Percentiles rank a stretch among this genome's conserved stretches.
Conservation (phyloP, 2,329 filamentous ascomycete species). For the Sporothrix curviconia region DNA sequence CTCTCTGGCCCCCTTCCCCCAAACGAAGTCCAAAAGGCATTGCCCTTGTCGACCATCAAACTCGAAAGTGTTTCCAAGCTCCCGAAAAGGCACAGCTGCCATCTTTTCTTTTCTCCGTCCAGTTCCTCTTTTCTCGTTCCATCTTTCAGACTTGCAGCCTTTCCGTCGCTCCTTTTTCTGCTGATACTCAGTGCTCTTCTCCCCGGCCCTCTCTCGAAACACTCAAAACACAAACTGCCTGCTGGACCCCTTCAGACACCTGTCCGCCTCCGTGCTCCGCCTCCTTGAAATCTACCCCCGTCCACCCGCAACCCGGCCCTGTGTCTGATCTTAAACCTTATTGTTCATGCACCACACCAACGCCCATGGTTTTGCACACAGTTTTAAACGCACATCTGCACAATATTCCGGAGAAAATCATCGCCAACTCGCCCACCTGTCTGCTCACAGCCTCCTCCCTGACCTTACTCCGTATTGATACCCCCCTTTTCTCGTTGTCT, state of each 20-base stretch:
- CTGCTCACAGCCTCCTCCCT: not conserved
- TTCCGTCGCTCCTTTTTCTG: not conserved
- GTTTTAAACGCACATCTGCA: too few relatives aligned
- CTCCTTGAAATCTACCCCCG: constrained; percentile 19
- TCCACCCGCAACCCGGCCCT: constrained; percentile 3
- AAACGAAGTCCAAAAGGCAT: not conserved
- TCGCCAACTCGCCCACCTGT: not conserved
- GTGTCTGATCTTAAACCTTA: constrained; percentile 27
- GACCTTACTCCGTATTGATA: not conserved
- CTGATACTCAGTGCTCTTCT: not conserved
- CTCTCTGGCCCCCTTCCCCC: constrained; percentile 15
- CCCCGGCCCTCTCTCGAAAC: not conserved
- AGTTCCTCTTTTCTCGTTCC: constrained; percentile 17
- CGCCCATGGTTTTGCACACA: constrained; percentile 4
- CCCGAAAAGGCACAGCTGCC: not conserved
- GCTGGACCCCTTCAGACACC: constrained; percentile 2
- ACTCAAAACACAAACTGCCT: not conserved
- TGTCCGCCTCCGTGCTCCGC: constrained; percentile 25
- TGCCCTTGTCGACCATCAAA: constrained; percentile 39
- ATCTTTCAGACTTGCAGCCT: constrained; percentile 29
- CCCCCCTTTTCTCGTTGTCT: not conserved
- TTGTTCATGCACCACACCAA: constrained; percentile 12
- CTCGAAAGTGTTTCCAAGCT: constrained; percentile 32
- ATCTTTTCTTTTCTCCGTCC: constrained; percentile 28
- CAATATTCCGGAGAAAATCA: too few relatives aligned